A percentile compares a stretch with the other conserved stretches of the same genome.
Conservation (phyloP, 495 filamentous ascomycete genomes). For the Penicillium fimorum region DNA sequence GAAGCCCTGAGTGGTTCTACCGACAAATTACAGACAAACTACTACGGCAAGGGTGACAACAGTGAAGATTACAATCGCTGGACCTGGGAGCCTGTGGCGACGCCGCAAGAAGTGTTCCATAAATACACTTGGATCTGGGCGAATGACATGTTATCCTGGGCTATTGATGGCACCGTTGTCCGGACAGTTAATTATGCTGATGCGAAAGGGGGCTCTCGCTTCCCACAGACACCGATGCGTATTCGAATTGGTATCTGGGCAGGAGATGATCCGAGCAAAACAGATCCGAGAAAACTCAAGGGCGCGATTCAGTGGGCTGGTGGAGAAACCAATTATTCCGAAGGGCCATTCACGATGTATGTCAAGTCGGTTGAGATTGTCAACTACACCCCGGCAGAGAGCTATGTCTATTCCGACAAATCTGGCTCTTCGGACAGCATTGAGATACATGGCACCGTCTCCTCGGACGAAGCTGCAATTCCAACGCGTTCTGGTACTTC, state of each 20-base stretch:
- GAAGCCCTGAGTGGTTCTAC: not conserved
- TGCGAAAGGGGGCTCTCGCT: not conserved
- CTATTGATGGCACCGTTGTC: not conserved
- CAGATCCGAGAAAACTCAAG: not conserved
- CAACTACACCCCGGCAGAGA: not conserved
- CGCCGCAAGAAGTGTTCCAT: not conserved
- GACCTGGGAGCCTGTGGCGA: not conserved
- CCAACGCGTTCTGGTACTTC: too few relatives aligned
- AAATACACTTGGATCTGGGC: conserved; percentile 2
- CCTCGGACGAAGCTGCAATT: not conserved
- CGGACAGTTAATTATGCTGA: conserved; percentile 1
- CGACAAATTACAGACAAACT: not conserved
- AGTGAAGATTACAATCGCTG: not conserved
- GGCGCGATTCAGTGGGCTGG: not conserved
- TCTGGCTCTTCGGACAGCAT: not conserved
- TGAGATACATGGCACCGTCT: not conserved
- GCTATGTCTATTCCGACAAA: not conserved
- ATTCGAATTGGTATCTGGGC: not conserved
- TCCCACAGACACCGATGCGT: not conserved
- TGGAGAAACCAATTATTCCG: not conserved
- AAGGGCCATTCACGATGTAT: conserved; percentile 1
- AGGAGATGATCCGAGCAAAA: not conserved
- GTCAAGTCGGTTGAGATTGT: conserved; percentile 2
- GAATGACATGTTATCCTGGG: not conserved
- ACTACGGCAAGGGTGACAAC: not conserved